These are phyloP conservation scores for Glebionis coronaria DNA, from an alignment of 129 eudicot genomes.

Conservation along the genomic window DNA sequence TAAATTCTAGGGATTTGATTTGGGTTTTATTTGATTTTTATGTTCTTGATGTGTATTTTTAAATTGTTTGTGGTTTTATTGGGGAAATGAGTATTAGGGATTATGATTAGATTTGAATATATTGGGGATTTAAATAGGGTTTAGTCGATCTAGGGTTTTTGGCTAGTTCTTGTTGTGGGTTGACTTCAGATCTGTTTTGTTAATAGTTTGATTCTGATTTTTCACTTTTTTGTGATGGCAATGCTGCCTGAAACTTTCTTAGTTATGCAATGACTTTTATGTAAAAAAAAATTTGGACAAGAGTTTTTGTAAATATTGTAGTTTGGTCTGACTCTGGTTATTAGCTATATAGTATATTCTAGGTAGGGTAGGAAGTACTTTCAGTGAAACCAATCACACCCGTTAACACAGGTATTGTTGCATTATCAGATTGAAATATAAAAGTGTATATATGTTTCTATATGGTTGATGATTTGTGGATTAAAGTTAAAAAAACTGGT, in stretches of 20 bases:
- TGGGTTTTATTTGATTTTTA: too few relatives aligned
- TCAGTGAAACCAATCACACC: too few relatives aligned
- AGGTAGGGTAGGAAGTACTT: too few relatives aligned
- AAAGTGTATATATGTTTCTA: neutral
- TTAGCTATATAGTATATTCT: too few relatives aligned
- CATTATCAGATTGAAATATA: too few relatives aligned
- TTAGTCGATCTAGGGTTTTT: constrained; percentile 18
- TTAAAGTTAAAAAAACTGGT: too few relatives aligned
- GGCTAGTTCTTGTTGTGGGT: neutral
- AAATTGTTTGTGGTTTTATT: neutral
- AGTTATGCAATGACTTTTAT: neutral
- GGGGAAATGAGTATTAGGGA: neutral
- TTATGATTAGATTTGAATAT: neutral
- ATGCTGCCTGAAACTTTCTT: neutral
- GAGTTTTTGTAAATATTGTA: neutral
- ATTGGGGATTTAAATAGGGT: neutral
- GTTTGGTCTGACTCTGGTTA: too few relatives aligned
- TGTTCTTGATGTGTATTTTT: neutral
- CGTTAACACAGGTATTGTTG: too few relatives aligned
- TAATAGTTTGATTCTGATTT: neutral
- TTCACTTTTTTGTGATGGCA: too few relatives aligned
- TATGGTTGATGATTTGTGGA: too few relatives aligned
- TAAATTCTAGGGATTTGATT: too few relatives aligned
- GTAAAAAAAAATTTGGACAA: neutral
- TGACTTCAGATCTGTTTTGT: constrained; percentile 4